A percentile compares a stretch with the other conserved stretches of the same genome.
These are phyloP conservation scores for Agrostemma githago DNA, from an alignment of 148 eudicot species.

Conservation along the genomic window DNA sequence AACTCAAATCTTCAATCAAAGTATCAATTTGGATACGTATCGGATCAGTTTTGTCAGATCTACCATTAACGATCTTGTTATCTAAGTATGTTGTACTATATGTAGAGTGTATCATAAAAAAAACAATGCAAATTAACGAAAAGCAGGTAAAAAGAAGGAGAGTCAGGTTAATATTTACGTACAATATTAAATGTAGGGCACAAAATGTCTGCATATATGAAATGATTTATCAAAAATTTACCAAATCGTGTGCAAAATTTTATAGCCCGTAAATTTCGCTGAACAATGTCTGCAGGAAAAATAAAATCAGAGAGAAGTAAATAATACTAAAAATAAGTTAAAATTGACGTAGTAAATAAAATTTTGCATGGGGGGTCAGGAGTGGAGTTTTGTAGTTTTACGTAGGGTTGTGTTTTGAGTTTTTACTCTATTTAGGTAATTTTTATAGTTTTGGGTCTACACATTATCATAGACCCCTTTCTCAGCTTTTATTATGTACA, in stretches of 20 bases:
- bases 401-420: neutral
- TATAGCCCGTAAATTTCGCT: constrained; percentile 27
- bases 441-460: neutral
- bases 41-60: too few relatives aligned
- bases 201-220: constrained; percentile 16
- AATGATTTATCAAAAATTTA: neutral
- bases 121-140: neutral
- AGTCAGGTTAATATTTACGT: neutral
- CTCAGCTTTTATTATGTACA: neutral
- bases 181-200: constrained; percentile 1
- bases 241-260: constrained; percentile 4
- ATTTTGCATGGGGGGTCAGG: constrained; percentile 3
- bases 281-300: neutral
- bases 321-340: neutral
- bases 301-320: neutral
- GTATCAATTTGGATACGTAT: too few relatives aligned
- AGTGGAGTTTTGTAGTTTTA: neutral
- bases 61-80: neutral
- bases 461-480: neutral
- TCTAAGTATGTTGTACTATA: neutral
- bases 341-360: constrained; percentile 2
- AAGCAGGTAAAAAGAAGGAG: constrained; percentile 1
- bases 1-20: too few relatives aligned
- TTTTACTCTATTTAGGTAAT: constrained; percentile 15
- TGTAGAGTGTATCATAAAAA: neutral